A percentile compares a stretch with the other conserved stretches of the same genome.
Conservation (phyloP, 805 yeast species). For the Saccharomycopsis fodiens region DNA sequence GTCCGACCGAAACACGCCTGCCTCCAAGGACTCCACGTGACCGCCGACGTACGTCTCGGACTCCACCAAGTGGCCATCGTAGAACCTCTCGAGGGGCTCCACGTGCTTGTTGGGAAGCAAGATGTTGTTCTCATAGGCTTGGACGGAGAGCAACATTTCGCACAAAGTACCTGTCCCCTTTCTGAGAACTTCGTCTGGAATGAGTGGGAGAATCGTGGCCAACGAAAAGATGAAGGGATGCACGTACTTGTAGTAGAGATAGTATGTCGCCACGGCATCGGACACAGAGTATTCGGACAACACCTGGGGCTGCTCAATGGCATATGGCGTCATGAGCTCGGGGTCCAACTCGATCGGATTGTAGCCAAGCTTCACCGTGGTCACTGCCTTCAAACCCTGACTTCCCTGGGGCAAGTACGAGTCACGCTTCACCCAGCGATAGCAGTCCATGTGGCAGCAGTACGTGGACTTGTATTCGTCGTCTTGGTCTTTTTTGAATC, state of each 20-base stretch:
- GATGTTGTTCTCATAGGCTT: constrained; percentile 74
- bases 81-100: constrained; percentile 91
- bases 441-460: constrained; percentile 97
- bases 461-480: constrained; percentile 89
- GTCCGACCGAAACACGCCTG: constrained; percentile 95
- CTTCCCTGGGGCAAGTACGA: constrained; percentile 97
- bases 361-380: constrained; percentile 90
- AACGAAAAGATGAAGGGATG: constrained; percentile 95
- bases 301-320: constrained; percentile 85
- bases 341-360: constrained; percentile 97
- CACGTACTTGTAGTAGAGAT: constrained; percentile 90
- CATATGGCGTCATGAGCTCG: constrained; percentile 96
- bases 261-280: constrained; percentile 98
- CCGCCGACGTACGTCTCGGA: constrained; percentile 99
- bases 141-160: constrained; percentile 95
- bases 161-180: constrained; percentile 98
- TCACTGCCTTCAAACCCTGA: constrained; percentile 96
- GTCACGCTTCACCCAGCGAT: constrained; percentile 96
- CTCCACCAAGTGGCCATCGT: constrained; percentile 88
- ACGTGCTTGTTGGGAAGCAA: constrained; percentile 87
- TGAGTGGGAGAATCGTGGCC: constrained; percentile 90
- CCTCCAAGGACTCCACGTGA: constrained; percentile 94
- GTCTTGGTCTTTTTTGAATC: constrained; percentile 81
- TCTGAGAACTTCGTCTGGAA: constrained; percentile 92
- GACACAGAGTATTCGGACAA: constrained; percentile 96